Percentiles rank a stretch among this genome's conserved stretches.
Conservation (phyloP, 2,329 filamentous ascomycete genomes). For the Venturia pyrina region DNA sequence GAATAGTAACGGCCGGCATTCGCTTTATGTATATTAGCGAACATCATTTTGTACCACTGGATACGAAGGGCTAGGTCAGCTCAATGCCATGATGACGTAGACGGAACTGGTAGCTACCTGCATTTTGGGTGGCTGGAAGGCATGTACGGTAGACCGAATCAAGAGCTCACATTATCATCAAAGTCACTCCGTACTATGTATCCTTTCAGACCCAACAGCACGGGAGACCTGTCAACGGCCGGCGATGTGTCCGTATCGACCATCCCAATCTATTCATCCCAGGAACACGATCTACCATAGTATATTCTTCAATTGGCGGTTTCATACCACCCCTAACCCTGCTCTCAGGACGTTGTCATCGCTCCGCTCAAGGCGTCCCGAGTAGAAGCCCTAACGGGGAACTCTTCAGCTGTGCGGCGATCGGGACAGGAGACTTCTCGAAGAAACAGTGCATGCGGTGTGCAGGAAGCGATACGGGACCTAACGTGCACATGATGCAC, state of each 20-base stretch:
- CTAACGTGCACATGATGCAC: not conserved
- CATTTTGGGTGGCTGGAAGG: not conserved
- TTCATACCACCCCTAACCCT: not conserved
- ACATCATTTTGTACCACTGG: slow-evolving; percentile 1
- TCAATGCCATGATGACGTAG: slow-evolving; percentile 3
- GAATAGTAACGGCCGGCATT: slow-evolving; percentile 6
- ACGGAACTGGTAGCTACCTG: not conserved
- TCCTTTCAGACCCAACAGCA: not conserved
- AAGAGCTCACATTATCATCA: slow-evolving; percentile 1
- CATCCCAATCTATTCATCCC: not conserved
- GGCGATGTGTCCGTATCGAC: not conserved
- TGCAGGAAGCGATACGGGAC: not conserved
- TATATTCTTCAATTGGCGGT: not conserved
- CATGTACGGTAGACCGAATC: slow-evolving; percentile 8
- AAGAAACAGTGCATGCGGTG: not conserved
- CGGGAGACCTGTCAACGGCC: not conserved
- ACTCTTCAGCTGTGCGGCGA: not conserved
- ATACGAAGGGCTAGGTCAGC: slow-evolving; percentile 3
- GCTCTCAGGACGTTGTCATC: slow-evolving; percentile 1
- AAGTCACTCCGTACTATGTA: not conserved
- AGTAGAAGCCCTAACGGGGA: not conserved
- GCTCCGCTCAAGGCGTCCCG: not conserved
- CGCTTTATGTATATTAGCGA: slow-evolving; percentile 10
- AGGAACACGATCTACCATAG: not conserved
- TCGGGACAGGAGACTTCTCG: not conserved